A percentile compares a stretch with the other conserved stretches of the same genome.
phyloP scores from a whole-genome alignment of 2,329 filamentous ascomycete genomes.

The Penicillium verrucosum region DNA sequence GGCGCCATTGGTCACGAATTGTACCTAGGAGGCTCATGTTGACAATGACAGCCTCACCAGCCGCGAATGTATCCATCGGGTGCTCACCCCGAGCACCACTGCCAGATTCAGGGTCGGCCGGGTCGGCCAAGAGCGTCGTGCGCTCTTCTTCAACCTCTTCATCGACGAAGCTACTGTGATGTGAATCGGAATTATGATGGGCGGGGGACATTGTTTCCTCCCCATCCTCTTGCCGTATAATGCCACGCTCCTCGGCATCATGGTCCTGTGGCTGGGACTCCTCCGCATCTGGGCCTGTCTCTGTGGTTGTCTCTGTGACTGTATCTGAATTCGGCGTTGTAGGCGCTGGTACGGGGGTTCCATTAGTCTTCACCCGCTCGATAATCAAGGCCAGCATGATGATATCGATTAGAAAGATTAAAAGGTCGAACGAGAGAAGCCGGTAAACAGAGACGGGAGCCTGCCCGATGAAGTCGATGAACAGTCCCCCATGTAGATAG shows the following conservation, averaged over 20 bases:
- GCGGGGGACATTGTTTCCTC: constrained; percentile 39
- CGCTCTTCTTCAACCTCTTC: constrained; percentile 28
- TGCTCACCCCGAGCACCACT: constrained; percentile 28
- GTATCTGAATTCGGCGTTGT: constrained; percentile 9
- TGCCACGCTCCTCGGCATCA: constrained; percentile 59
- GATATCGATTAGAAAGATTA: constrained; percentile 55
- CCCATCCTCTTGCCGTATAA: constrained; percentile 42
- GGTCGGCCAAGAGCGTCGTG: constrained; percentile 36
- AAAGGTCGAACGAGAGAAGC: constrained; percentile 52
- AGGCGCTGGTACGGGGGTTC: constrained; percentile 13
- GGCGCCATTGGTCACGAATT: constrained; percentile 41
- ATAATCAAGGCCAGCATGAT: constrained; percentile 55
- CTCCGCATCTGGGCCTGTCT: constrained; percentile 16
- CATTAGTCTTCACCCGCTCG: constrained; percentile 50
- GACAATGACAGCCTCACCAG: constrained; percentile 39
- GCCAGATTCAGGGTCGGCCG: constrained; percentile 23
- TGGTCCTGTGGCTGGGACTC: constrained; percentile 47
- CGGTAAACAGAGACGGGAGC: constrained; percentile 53
- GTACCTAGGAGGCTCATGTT: constrained; percentile 36
- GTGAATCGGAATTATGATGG: constrained; percentile 35
- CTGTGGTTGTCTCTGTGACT: constrained; percentile 23
- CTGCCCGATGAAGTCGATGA: constrained; percentile 65
- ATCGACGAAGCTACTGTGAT: constrained; percentile 11
- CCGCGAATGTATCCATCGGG: constrained; percentile 38
- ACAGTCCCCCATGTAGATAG: constrained; percentile 60